Evolutionary conservation across 1,139 yeast species (phyloP).

Genomic region (Kazachstania sp.): DNA sequence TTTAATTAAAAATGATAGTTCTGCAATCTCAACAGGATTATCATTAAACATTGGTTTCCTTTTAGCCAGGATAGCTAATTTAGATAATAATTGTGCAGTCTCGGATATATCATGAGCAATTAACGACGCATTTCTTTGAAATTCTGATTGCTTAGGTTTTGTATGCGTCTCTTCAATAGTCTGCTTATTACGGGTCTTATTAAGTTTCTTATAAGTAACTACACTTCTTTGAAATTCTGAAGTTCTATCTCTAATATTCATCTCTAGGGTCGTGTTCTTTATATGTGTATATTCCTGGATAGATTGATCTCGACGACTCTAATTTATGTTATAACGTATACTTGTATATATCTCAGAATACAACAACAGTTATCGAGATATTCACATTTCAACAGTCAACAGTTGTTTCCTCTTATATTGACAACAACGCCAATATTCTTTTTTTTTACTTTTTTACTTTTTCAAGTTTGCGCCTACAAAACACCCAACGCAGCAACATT

Average conservation of each 20-base stretch:
- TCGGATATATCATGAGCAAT: conserved; percentile 86
- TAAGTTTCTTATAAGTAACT: conserved; percentile 22
- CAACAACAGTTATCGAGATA: no score
- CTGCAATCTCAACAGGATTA: conserved; percentile 84
- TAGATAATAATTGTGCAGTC: conserved; percentile 75
- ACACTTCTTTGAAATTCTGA: conserved; percentile 32
- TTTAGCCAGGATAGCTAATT: conserved; percentile 77
- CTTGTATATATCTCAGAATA: no score
- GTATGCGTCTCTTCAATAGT: neutral
- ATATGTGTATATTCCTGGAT: neutral
- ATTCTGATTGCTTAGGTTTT: conserved; percentile 39
- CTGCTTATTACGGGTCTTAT: conserved; percentile 9
- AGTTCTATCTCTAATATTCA: conserved; percentile 31
- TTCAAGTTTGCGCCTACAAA: no score
- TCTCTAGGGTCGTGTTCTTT: neutral
- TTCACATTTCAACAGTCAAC: no score
- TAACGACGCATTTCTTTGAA: conserved; percentile 68
- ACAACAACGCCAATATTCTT: no score
- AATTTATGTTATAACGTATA: no score
- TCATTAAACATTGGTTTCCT: conserved; percentile 92
- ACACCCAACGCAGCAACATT: no score
- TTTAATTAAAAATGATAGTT: conserved; percentile 83
- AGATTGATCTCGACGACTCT: no score
- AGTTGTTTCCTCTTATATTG: no score
- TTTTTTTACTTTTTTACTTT: no score